These are phyloP conservation scores for Emericellopsis cladophorae DNA, from an alignment of 2,329 filamentous ascomycete species.

Conservation along the genomic window DNA sequence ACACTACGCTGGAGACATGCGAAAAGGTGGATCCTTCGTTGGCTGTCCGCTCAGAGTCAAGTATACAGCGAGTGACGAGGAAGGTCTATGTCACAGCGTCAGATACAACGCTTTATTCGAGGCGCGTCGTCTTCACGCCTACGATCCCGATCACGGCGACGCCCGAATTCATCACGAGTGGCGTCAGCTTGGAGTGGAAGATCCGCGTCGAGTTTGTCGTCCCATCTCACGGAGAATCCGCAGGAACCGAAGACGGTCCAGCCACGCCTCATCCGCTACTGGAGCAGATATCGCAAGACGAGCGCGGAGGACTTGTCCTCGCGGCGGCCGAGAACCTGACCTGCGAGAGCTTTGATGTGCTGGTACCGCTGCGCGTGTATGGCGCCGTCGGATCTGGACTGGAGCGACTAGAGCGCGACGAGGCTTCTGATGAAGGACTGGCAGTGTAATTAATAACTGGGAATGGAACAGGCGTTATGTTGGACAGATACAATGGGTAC, in stretches of 20 bases:
- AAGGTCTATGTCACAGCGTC: slow-evolving; percentile 67
- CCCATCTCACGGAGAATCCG: slow-evolving; percentile 29
- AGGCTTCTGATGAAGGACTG: slow-evolving; percentile 34
- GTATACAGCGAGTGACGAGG: slow-evolving; percentile 75
- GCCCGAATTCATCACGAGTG: slow-evolving; percentile 84
- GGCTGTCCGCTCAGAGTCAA: slow-evolving; percentile 73
- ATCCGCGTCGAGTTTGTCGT: slow-evolving; percentile 89
- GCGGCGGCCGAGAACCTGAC: slow-evolving; percentile 66
- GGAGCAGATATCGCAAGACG: slow-evolving; percentile 68
- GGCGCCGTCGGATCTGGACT: slow-evolving; percentile 45
- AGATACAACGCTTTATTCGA: slow-evolving; percentile 72
- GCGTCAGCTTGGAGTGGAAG: slow-evolving; percentile 79
- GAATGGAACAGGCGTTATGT: neutral
- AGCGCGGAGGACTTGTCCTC: slow-evolving; percentile 59
- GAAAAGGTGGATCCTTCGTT: slow-evolving; percentile 73
- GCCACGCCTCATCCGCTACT: slow-evolving; percentile 38
- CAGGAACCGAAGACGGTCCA: slow-evolving; percentile 13
- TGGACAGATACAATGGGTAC: neutral
- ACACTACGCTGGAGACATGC: slow-evolving; percentile 72
- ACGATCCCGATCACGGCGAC: slow-evolving; percentile 75
- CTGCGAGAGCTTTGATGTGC: slow-evolving; percentile 85
- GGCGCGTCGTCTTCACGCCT: slow-evolving; percentile 66
- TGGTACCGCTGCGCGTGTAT: slow-evolving; percentile 74
- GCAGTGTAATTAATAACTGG: slow-evolving; percentile 15
- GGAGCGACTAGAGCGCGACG: slow-evolving; percentile 42